Conservation (phyloP, 2,329 filamentous ascomycete genomes). For the Fusarium praegraminearum region DNA sequence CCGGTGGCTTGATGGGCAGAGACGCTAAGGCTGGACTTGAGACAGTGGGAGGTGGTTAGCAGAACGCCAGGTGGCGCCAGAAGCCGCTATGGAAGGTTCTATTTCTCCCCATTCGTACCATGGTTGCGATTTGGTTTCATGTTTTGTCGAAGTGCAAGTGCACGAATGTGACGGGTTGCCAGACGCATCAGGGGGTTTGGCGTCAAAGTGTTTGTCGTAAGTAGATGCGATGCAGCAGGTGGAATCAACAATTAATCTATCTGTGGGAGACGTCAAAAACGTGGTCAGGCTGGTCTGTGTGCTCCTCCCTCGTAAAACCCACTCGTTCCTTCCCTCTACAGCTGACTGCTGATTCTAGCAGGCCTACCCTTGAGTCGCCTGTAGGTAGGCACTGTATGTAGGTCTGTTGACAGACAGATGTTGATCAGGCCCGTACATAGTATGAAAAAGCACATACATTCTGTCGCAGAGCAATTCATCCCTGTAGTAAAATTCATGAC, state of each 20-base stretch:
- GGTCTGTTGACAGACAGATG: background rate
- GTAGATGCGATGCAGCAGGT: background rate
- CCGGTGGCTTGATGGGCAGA: constrained; percentile 23
- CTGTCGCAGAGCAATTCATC: background rate
- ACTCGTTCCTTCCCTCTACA: background rate
- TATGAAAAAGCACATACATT: background rate
- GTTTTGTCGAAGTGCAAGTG: background rate
- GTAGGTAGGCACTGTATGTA: background rate
- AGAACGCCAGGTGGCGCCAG: constrained; percentile 28
- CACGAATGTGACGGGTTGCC: background rate
- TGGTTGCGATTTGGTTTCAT: constrained; percentile 11
- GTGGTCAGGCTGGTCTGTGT: constrained; percentile 6
- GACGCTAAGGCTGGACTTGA: constrained; percentile 35
- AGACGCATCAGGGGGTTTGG: background rate
- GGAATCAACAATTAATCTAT: background rate
- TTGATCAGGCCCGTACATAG: background rate
- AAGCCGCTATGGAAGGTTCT: constrained; percentile 41
- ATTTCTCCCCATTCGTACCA: constrained; percentile 14
- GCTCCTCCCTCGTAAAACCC: background rate
- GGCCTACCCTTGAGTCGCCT: background rate
- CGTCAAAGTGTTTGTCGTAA: background rate
- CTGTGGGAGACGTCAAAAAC: constrained; percentile 2
- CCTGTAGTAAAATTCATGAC: background rate
- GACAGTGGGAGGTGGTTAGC: constrained; percentile 14
- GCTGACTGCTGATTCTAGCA: background rate